Evolutionary conservation across 2,329 filamentous ascomycete species (phyloP), one percentile per base, ranked within the genome.

Genomic region (Paecilomyces formosus): DNA sequence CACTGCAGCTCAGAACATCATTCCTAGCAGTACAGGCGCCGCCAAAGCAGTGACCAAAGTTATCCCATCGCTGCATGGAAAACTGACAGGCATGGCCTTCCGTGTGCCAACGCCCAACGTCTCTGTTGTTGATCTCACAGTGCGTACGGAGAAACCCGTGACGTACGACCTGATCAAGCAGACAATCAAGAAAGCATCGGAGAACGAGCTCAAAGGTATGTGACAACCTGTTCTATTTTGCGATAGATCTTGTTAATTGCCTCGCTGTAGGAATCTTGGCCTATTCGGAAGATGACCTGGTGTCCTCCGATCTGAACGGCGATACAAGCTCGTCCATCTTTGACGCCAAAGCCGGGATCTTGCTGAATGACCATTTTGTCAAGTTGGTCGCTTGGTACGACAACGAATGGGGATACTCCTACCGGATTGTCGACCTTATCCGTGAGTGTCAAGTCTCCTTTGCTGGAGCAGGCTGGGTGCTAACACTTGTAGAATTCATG

Each of bases 41-140:
- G 92, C 92, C 74, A 96, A 96, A 87, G 92, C 92, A 71, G 90
- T 96, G 79, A 91, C 91, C 80, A 94, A 96, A 83, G 92, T 96
- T 81, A 94, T 96, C 71, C 92, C 92, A 66, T 83, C 85, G 68
- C 85, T 96, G 69, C 94, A 95, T 80, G 91, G 92, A 83, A 96
- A 96, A 85, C 89, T 96, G 65, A 96, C 92, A 63, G 92, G 92
- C 81, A 95, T 96, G 88, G 86, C 92, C 66, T 91, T 96, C 86
- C 91, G 92, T 85, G 91, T 96, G 57, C 92, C 92, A 67, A 96
- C 92, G 68, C 80, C 89, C 82, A 96, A 96, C 82, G 92, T 96
- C 76, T 96, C 92, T 66, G 91, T 96, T 78, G 92, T 96, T 72
- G 92, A 96, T 78, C 81, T 96, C 76, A 96, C 92, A 69, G 83